Evolutionary conservation across 2,329 filamentous ascomycete genomes (phyloP).

Genomic region (Ceratocystis smalleyi): DNA sequence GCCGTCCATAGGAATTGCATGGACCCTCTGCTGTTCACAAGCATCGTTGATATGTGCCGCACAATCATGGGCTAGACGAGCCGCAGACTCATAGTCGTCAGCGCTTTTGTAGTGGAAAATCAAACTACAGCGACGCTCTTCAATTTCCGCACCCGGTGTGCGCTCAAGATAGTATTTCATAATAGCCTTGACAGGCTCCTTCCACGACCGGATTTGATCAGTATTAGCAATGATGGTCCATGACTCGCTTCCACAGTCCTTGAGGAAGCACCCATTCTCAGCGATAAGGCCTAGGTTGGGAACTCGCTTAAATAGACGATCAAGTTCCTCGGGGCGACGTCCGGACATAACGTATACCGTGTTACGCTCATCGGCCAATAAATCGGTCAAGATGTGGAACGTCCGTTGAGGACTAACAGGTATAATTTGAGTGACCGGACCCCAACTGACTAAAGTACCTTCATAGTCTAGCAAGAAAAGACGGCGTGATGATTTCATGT

Average conservation of each 20-base stretch:
- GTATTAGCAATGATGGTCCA: conserved; percentile 71
- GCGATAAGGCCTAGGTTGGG: conserved; percentile 78
- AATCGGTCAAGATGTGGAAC: conserved; percentile 64
- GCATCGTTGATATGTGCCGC: conserved; percentile 92
- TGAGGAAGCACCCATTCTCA: conserved; percentile 86
- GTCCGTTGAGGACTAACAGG: conserved; percentile 71
- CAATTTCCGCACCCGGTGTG: conserved; percentile 72
- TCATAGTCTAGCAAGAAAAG: conserved; percentile 90
- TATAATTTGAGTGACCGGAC: conserved; percentile 69
- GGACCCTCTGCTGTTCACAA: conserved; percentile 67
- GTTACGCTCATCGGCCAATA: conserved; percentile 66
- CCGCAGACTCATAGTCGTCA: conserved; percentile 37
- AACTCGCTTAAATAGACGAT: conserved; percentile 69
- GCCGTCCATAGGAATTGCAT: conserved; percentile 66
- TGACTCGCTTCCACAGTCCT: conserved; percentile 47
- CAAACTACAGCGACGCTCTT: conserved; percentile 85
- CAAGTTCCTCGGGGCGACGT: conserved; percentile 72
- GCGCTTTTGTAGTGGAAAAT: conserved; percentile 20
- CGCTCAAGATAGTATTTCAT: conserved; percentile 81
- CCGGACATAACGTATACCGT: conserved; percentile 89
- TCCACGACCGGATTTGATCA: conserved; percentile 59
- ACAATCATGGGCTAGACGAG: conserved; percentile 72
- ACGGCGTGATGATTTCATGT: conserved; percentile 49
- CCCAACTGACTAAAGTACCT: conserved; percentile 78
- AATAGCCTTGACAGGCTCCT: conserved; percentile 65